Evolutionary conservation across 2,329 filamentous ascomycete species (phyloP).

Genomic region (Pseudogymnoascus sp.): DNA sequence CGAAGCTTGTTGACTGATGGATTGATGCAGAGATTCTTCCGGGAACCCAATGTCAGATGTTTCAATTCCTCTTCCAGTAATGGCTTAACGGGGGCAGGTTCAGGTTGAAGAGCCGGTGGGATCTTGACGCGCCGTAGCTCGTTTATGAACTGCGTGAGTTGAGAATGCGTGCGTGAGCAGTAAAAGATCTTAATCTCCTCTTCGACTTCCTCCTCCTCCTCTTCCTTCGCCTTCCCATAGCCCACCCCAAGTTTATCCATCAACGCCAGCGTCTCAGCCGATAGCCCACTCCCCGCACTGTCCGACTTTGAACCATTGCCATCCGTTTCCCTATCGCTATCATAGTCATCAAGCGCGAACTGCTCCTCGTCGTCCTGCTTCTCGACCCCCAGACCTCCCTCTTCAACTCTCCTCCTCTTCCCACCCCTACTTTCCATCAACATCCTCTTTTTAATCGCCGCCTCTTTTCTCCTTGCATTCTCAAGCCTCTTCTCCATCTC

Average conservation of each 20-base stretch:
- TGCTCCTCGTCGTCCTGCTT: slow-evolving; percentile 46
- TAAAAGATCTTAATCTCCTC: slow-evolving; percentile 63
- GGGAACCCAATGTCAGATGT: slow-evolving; percentile 60
- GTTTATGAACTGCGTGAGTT: slow-evolving; percentile 61
- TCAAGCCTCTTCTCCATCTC: slow-evolving; percentile 54
- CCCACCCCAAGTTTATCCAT: slow-evolving; percentile 48
- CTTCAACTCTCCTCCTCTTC: slow-evolving; percentile 39
- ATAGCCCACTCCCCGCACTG: slow-evolving; percentile 39
- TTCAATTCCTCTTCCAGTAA: slow-evolving; percentile 50
- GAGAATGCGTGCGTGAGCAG: slow-evolving; percentile 68
- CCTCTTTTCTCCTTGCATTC: slow-evolving; percentile 50
- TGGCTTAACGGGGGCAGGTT: slow-evolving; percentile 23
- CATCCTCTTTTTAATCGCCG: slow-evolving; percentile 41
- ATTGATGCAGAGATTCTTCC: slow-evolving; percentile 79
- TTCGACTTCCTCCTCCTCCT: slow-evolving; percentile 42
- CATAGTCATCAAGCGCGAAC: slow-evolving; percentile 61
- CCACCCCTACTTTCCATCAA: slow-evolving; percentile 27
- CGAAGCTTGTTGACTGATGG: slow-evolving; percentile 65
- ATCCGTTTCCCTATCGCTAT: slow-evolving; percentile 50
- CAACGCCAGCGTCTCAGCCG: slow-evolving; percentile 53
- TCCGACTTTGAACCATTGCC: slow-evolving; percentile 22
- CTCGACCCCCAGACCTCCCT: slow-evolving; percentile 34
- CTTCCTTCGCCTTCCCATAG: slow-evolving; percentile 23
- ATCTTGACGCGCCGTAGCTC: slow-evolving; percentile 58
- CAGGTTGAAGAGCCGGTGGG: slow-evolving; percentile 47